Evolutionary conservation across 495 filamentous ascomycete genomes (phyloP).

Genomic region (Neurospora terricola): DNA sequence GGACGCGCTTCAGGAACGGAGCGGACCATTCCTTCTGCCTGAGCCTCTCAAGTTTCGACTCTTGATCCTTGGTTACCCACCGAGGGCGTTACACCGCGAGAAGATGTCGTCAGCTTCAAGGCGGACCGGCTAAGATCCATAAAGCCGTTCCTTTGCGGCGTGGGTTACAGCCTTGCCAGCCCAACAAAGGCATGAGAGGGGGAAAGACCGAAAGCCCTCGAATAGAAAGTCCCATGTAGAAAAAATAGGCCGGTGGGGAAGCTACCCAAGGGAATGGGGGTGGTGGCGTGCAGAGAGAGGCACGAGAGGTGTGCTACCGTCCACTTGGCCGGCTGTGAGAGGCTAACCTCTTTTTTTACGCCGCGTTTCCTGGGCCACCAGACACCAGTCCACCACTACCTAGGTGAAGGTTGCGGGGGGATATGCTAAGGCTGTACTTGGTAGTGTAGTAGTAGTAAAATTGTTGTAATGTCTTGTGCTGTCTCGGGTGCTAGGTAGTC

Average conservation of each 20-base stretch:
- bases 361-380: constrained; percentile 1
- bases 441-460: not conserved
- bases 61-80: not conserved
- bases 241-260: not conserved
- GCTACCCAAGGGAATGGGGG: constrained; percentile 5
- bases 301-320: constrained; percentile 8
- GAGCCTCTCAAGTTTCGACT: not conserved
- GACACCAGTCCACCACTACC: constrained; percentile 7
- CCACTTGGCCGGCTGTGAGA: constrained; percentile 27
- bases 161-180: not conserved
- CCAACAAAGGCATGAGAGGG: not conserved
- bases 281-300: constrained; percentile 12
- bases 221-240: not conserved
- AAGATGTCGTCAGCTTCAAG: not conserved
- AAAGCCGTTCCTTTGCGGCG: not conserved
- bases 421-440: not conserved
- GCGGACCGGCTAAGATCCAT: not conserved
- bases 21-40: not conserved
- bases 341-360: constrained; percentile 10
- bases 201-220: not conserved
- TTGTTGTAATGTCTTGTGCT: not conserved
- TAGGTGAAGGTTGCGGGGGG: not conserved
- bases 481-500: not conserved
- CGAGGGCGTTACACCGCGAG: not conserved
- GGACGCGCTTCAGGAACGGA: not conserved